Conservation (phyloP, 2,329 filamentous ascomycete genomes). For the Didymella sp. region DNA sequence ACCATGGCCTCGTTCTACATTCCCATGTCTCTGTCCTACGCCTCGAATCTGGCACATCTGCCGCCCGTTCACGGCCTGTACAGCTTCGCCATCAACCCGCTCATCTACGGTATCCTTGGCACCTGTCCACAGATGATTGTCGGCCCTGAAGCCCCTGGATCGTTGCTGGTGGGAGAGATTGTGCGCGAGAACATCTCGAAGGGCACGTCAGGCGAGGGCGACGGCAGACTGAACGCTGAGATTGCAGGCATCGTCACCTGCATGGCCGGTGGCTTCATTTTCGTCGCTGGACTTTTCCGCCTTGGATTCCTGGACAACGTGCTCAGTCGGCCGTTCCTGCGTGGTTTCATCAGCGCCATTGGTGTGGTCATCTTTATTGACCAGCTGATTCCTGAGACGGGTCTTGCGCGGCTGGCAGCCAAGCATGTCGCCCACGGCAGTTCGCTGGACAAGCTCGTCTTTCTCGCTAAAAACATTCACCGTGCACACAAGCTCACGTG, state of each 20-base stretch:
- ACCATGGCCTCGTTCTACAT: conserved; percentile 99
- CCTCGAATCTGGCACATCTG: conserved; percentile 89
- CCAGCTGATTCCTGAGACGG: conserved; percentile 89
- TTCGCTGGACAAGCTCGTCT: conserved; percentile 83
- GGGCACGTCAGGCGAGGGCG: conserved; percentile 69
- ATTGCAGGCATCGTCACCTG: conserved; percentile 89
- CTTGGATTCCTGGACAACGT: conserved; percentile 95
- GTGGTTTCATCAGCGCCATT: conserved; percentile 96
- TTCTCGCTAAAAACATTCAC: conserved; percentile 72
- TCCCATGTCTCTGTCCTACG: conserved; percentile 93
- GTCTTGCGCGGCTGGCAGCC: conserved; percentile 71
- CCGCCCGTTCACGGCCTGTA: conserved; percentile 95
- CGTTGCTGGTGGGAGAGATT: conserved; percentile 85
- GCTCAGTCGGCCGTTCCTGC: conserved; percentile 86
- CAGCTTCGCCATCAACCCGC: conserved; percentile 88
- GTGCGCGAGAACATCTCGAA: conserved; percentile 77
- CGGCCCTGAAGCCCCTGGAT: conserved; percentile 92
- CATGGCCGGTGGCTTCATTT: conserved; percentile 84
- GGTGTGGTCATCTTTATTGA: conserved; percentile 96
- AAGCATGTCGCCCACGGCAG: conserved; percentile 81
- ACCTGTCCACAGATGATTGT: conserved; percentile 94
- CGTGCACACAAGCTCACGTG: conserved; percentile 77
- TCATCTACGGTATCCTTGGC: conserved; percentile 89
- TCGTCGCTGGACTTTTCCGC: conserved; percentile 83
- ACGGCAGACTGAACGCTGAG: conserved; percentile 76